A percentile compares a stretch with the other conserved stretches of the same genome.
phyloP scores from a whole-genome alignment of 352 stramenopile species.

The Pythium chondricola region DNA sequence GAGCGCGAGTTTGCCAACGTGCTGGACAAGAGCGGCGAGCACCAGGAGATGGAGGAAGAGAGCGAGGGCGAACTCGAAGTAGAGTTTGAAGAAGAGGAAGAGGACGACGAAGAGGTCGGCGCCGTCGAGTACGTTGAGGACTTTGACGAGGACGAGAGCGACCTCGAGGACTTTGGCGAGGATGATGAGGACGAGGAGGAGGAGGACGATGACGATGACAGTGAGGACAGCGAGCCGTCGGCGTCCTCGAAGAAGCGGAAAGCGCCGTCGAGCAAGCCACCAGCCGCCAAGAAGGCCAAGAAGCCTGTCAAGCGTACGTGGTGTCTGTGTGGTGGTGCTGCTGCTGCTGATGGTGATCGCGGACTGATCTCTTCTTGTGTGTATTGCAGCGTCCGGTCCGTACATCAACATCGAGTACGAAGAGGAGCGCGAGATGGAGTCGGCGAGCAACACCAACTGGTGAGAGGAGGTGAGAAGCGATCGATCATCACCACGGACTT shows the following conservation, averaged over 20 bases:
- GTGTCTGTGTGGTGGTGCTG: not conserved
- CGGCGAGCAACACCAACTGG: conserved; percentile 41
- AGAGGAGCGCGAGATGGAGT: conserved; percentile 62
- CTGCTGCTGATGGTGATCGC: not conserved
- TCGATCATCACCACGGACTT: too few species aligned
- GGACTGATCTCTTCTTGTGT: conserved; percentile 1
- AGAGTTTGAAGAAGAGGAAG: conserved; percentile 57
- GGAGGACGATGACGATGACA: conserved; percentile 28
- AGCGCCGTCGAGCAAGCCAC: conserved; percentile 23
- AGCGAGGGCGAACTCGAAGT: conserved; percentile 73
- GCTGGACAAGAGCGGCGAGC: conserved; percentile 70
- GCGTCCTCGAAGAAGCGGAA: conserved; percentile 62
- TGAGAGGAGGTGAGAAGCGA: too few species aligned
- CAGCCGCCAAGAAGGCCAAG: conserved; percentile 33
- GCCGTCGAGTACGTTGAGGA: conserved; percentile 83
- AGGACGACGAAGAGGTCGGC: conserved; percentile 48
- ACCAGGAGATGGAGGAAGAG: conserved; percentile 91
- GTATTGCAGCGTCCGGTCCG: conserved; percentile 33
- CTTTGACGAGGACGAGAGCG: conserved; percentile 91
- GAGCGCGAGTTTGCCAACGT: conserved; percentile 89
- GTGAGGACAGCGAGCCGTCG: conserved; percentile 31
- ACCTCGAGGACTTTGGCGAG: conserved; percentile 81
- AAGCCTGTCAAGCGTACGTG: conserved; percentile 65
- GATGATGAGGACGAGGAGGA: conserved; percentile 54
- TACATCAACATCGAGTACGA: conserved; percentile 88